Base-by-base conservation (phyloP, 306 rosid species). In the Senna siamea region DNA sequence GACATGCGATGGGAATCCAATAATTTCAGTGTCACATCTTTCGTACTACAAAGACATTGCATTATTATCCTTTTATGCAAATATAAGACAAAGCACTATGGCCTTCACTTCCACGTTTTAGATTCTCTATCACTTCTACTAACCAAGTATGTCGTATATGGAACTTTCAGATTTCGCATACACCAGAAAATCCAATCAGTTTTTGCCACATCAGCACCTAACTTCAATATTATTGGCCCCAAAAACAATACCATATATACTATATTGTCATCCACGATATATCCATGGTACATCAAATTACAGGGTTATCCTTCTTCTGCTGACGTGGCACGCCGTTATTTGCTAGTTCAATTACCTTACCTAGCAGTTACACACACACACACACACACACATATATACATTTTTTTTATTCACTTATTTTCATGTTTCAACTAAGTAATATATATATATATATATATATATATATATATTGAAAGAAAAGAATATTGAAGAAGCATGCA, bases 321-420 rank as follows among this genome's bases (percentile, higher is more conserved):
- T 74, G 75, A 70, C 46, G 13, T 84, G 85, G 76, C 85, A 80
- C 10, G 7, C 46, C 12, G 19, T 66, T 59, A 83, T 83, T 83
- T 75, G 85, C 61, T 69, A 69, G 12, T 32, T 81, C 46, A 28
- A 52, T 19, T 54, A 81, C 60, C 37, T 4, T n/a, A 18, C 43
- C 5, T 57, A 40, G 9, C 75, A 17, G 67, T 61, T 73, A 35
- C 64, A 72, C 14, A 18, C 34, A n/a, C n/a, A n/a, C n/a, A n/a
- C n/a, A n/a, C n/a, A n/a, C n/a, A n/a, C n/a, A n/a, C n/a, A n/a
- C n/a, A n/a, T 50, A 43, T 4, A 50, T 15, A 50, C 0, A 50
- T 14, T 17, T 65, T 2, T 37, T 2, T 37, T 37, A 37, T 37
- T 37, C 40, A 4, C 40, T 2, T 37, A 37, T 37, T 37, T 5